phyloP scores from a whole-genome alignment of 1,139 yeast species.

The Pichia sp. region DNA sequence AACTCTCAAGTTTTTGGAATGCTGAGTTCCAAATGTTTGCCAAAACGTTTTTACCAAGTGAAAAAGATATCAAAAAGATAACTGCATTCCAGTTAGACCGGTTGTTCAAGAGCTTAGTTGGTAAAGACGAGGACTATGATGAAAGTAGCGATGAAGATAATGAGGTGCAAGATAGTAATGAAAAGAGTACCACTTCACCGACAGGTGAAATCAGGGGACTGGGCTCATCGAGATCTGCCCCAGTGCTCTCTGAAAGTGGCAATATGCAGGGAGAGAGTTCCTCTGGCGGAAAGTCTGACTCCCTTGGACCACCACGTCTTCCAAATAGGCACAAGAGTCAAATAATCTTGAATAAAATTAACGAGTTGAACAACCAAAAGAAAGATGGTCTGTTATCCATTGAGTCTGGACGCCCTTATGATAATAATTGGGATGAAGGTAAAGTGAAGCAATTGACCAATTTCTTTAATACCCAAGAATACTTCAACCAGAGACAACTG shows the following conservation, averaged over 20 bases:
- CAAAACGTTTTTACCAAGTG: conserved; percentile 73
- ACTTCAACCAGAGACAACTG: conserved; percentile 74
- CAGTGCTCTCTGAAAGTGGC: too few relatives aligned
- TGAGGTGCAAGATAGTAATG: conserved; percentile 3
- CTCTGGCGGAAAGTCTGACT: too few relatives aligned
- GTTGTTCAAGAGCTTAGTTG: conserved; percentile 38
- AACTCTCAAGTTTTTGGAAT: conserved; percentile 85
- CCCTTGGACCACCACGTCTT: background rate
- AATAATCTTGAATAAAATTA: conserved; percentile 21
- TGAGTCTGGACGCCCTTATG: conserved; percentile 3
- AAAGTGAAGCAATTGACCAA: conserved; percentile 59
- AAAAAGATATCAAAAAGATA: conserved; percentile 84
- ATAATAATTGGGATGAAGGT: conserved; percentile 23
- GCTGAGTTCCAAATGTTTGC: conserved; percentile 79
- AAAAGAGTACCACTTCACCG: too few relatives aligned
- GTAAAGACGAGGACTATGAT: conserved; percentile 10
- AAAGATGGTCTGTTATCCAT: conserved; percentile 11
- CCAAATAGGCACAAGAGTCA: conserved; percentile 18
- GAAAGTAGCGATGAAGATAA: conserved; percentile 12
- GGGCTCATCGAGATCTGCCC: conserved; percentile 4
- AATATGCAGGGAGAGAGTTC: too few relatives aligned
- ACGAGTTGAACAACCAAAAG: conserved; percentile 18
- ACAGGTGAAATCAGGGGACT: background rate
- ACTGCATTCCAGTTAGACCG: conserved; percentile 84
- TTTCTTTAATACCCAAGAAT: conserved; percentile 75